These are phyloP conservation scores for Chrysanthemum seticuspe DNA, from an alignment of 129 eudicot species.

Conservation along the genomic window DNA sequence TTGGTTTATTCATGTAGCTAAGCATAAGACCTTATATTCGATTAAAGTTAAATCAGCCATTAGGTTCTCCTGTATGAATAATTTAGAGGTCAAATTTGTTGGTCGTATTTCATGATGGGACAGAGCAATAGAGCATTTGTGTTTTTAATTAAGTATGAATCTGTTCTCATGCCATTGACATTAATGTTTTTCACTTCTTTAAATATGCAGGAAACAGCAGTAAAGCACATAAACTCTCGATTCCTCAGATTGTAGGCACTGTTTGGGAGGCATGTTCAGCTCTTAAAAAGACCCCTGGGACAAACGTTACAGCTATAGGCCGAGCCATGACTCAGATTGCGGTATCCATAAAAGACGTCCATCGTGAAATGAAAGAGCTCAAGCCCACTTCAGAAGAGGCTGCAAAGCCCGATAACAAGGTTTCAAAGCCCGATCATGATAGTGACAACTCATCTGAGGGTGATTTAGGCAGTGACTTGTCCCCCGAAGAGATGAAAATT, in stretches of 20 bases:
- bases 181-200: background rate
- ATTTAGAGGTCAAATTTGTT: background rate
- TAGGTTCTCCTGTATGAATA: background rate
- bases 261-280: constrained; percentile 90
- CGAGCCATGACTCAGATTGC: constrained; percentile 82
- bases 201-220: constrained; percentile 47
- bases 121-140: background rate
- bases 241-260: constrained; percentile 77
- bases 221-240: constrained; percentile 49
- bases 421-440: constrained; percentile 25
- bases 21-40: no score
- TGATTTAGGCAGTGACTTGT: constrained; percentile 75
- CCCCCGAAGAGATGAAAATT: constrained; percentile 87
- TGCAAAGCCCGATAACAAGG: constrained; percentile 29
- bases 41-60: no score
- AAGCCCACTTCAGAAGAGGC: constrained; percentile 54
- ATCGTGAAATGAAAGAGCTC: constrained; percentile 96
- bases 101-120: background rate
- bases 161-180: background rate
- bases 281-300: constrained; percentile 77
- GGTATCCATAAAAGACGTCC: constrained; percentile 85
- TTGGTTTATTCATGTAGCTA: no score
- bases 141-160: background rate
- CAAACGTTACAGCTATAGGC: constrained; percentile 87
- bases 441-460: constrained; percentile 49